These are phyloP conservation scores for Achaetomium macrosporum DNA, from an alignment of 2,329 filamentous ascomycete species.

Conservation along the genomic window DNA sequence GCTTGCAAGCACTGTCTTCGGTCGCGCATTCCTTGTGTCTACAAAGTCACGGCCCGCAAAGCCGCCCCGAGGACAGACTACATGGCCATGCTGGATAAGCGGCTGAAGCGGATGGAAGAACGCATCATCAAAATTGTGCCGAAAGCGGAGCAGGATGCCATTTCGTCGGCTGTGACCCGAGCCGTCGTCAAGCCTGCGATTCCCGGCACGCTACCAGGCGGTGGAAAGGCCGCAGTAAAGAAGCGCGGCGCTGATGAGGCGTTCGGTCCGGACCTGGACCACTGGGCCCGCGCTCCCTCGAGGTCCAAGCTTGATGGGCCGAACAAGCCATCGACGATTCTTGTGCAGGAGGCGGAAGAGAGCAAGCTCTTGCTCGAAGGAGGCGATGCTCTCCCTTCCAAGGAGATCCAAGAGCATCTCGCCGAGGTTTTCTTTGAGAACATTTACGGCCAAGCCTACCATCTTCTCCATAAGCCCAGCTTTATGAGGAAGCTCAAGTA, in stretches of 20 bases:
- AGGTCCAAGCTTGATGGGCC: slow-evolving; percentile 45
- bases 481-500: slow-evolving; percentile 83
- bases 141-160: slow-evolving; percentile 69
- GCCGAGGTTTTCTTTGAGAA: slow-evolving; percentile 94
- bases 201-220: slow-evolving; percentile 44
- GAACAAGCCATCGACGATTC: slow-evolving; percentile 46
- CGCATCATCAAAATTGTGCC: slow-evolving; percentile 93
- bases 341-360: slow-evolving; percentile 64
- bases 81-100: slow-evolving; percentile 97
- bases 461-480: slow-evolving; percentile 91
- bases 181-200: slow-evolving; percentile 79
- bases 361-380: slow-evolving; percentile 76
- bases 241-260: slow-evolving; percentile 85
- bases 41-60: slow-evolving; percentile 93
- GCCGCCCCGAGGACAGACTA: slow-evolving; percentile 93
- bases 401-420: slow-evolving; percentile 87
- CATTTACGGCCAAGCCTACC: slow-evolving; percentile 91
- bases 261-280: slow-evolving; percentile 73
- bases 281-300: slow-evolving; percentile 63
- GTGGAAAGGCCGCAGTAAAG: slow-evolving; percentile 54
- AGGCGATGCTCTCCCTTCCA: slow-evolving; percentile 70
- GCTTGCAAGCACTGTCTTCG: slow-evolving; percentile 94
- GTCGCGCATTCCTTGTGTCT: slow-evolving; percentile 91
- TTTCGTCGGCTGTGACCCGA: slow-evolving; percentile 60
- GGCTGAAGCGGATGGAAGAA: slow-evolving; percentile 95